Evolutionary conservation across 2,329 filamentous ascomycete species (phyloP), one percentile per base, ranked within the genome.

Genomic region (Immersiporthe knoxdaviesiana): DNA sequence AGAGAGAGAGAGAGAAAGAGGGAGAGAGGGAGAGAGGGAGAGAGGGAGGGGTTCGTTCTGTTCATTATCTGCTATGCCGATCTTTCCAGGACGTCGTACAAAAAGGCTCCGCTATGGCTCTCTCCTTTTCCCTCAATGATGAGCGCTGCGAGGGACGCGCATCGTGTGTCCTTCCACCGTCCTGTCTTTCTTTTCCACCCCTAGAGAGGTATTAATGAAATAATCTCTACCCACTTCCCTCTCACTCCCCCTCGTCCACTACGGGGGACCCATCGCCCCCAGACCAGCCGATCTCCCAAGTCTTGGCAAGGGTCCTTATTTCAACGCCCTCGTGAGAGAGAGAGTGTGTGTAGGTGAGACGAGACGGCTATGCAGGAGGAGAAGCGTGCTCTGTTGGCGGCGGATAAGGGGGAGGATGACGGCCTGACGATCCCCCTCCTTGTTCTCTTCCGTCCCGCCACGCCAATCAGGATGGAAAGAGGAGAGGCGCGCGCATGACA

Each of bases 1-100:
- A 47, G 44, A n/a, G 18, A 21, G 16, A 44, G 41, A 44, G 41
- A 14, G 39, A 5, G 39, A n/a, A n/a, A n/a, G n/a, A n/a, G n/a
- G n/a, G 39, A 14, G 12, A 41, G 39, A 14, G 39, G 12, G 35
- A 16, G 41, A 44, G 41, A 21, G 18, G 21, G 41, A 21, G 39
- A 44, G 39, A 14, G 16, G 16, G 18, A 18, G 16, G 41, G 37
- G 37, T 4, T 39, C 11, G 37, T 39, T 44, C 41, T 47, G 18
- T n/a, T 47, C 21, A 47, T 47, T 47, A n/a, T 47, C 37, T 47
- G 44, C 44, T 47, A 27, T 56, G 52, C 52, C 52, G 52, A 56
- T 56, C 52, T 24, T 56, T 56, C 52, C 52, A 56, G 52, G 27
- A 18, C 52, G 52, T 18, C 27, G 52, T 56, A 56, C 52, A 56